A percentile compares a stretch with the other conserved stretches of the same genome.
These are phyloP conservation scores for Eragrostis nindensis DNA, from an alignment of 176 grass and related monocot species.

Conservation along the genomic window DNA sequence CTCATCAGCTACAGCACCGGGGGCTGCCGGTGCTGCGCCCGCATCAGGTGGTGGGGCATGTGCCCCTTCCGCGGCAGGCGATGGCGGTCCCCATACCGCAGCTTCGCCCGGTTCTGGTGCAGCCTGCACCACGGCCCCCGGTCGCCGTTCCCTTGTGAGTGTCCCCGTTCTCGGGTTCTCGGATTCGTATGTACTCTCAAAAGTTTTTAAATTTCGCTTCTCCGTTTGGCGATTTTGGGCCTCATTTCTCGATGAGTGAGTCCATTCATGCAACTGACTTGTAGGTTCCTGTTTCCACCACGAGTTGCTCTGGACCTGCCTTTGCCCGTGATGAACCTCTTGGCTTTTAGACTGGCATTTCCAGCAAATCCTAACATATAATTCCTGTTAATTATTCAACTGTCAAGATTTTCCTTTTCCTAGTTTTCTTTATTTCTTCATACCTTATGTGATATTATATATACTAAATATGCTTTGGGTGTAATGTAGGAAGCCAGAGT, in stretches of 20 bases:
- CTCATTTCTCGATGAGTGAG: not conserved
- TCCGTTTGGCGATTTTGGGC: slow-evolving; percentile 19
- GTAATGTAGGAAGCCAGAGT: slow-evolving; percentile 77
- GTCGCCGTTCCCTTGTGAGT: slow-evolving; percentile 58
- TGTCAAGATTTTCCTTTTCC: not conserved
- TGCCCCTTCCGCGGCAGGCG: slow-evolving; percentile 24
- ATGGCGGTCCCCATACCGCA: slow-evolving; percentile 47
- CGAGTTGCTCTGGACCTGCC: not conserved
- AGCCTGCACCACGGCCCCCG: slow-evolving; percentile 40
- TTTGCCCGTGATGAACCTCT: slow-evolving; percentile 16
- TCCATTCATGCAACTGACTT: slow-evolving; percentile 16
- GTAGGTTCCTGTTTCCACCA: not conserved
- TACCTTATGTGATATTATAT: slow-evolving; percentile 27
- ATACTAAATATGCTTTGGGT: slow-evolving; percentile 37
- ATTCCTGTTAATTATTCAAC: not conserved
- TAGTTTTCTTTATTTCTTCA: not conserved
- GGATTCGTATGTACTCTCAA: slow-evolving; percentile 28
- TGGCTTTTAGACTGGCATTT: not conserved
- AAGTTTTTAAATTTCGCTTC: slow-evolving; percentile 25
- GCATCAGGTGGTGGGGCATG: slow-evolving; percentile 43
- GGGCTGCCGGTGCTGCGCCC: slow-evolving; percentile 45
- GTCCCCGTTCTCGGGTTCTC: not conserved
- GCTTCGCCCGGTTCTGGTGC: slow-evolving; percentile 33
- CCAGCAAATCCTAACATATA: not conserved
- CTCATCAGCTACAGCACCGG: slow-evolving; percentile 50